Base-by-base conservation (phyloP, 2,329 filamentous ascomycete genomes). In the Microdochium trichocladiopsis region DNA sequence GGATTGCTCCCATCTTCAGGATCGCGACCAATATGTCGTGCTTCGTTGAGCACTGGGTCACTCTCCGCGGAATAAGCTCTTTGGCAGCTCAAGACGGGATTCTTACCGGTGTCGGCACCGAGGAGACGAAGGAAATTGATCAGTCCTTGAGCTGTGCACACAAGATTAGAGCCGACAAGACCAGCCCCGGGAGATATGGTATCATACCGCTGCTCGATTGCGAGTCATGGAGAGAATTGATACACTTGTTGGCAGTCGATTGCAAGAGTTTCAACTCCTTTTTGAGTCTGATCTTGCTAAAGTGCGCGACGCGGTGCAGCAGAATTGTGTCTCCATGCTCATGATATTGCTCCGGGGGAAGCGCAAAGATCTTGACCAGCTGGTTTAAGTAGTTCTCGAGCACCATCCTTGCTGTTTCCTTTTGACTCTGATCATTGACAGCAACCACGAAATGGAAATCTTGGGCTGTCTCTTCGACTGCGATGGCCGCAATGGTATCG, bases 361-460 rank as follows among this genome's bases (percentile, higher is more conserved):
- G 41, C 21, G 41, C 41, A 12, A 45, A 18, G 18, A 22, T 45
- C 41, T 22, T 45, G 41, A 22, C 41, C 5, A 45, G 21, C 5
- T 23, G 41, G 11, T 37, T 48, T 2, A 63, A 45, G 2, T 41
- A 3, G 1, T 51, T 48, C 2, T 33, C 22, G 1, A 76, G 59
- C 0, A 55, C 47, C 8, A 65, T 63, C n/a, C 57, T 58, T 22
- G 41, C 41, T 18, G n/a, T 45, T 18, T 23, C n/a, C 12, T 6
- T 45, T 22, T 45, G 41, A 22, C n/a, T 3, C 41, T 45, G 41
- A 0, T 51, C n/a, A 52, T 78, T 79, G 1, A 67, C 68, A 2
- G 75, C 69, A 8, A 77, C 49, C 70, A 74, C 77, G 37, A 75
- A 74, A 2, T 66, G 60, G 50, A 66, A 67, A n/a, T 57, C 56